These are phyloP conservation scores for Boletales sp. DNA, from an alignment of 768 basidiomycete species.

Conservation along the genomic window DNA sequence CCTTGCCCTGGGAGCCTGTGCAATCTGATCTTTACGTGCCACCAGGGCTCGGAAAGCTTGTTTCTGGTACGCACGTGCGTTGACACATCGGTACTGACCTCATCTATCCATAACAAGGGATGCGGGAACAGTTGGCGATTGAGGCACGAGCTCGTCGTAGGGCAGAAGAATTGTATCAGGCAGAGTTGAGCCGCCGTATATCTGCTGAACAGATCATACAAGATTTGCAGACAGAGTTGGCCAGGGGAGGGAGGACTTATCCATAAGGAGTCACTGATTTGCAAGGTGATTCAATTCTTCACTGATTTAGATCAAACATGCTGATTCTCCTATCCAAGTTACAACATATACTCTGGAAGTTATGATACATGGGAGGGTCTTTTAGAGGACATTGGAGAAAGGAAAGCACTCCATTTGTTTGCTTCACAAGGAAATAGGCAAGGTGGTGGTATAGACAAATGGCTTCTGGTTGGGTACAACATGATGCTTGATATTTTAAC, in stretches of 20 bases:
- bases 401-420: conserved; percentile 18
- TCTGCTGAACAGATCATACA: conserved; percentile 26
- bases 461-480: conserved; percentile 21
- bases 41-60: conserved; percentile 31
- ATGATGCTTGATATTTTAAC: conserved; percentile 25
- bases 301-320: neutral
- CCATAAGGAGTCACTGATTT: neutral
- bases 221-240: conserved; percentile 12
- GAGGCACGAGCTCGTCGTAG: conserved; percentile 32
- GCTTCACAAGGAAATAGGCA: conserved; percentile 2
- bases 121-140: conserved; percentile 32
- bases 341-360: neutral
- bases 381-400: conserved; percentile 17
- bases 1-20: conserved; percentile 33
- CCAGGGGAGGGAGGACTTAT: neutral
- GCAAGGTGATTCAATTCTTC: neutral
- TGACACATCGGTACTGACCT: neutral
- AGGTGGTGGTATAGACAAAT: conserved; percentile 24
- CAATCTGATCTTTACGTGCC: conserved; percentile 32
- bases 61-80: conserved; percentile 27
- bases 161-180: conserved; percentile 30
- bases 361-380: conserved; percentile 21
- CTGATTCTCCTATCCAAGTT: neutral
- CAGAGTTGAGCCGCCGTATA: conserved; percentile 30
- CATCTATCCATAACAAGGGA: conserved; percentile 15